Evolutionary conservation across 192 early-diverging fungal species (phyloP).

Genomic region (Chytriomyces confervae): DNA sequence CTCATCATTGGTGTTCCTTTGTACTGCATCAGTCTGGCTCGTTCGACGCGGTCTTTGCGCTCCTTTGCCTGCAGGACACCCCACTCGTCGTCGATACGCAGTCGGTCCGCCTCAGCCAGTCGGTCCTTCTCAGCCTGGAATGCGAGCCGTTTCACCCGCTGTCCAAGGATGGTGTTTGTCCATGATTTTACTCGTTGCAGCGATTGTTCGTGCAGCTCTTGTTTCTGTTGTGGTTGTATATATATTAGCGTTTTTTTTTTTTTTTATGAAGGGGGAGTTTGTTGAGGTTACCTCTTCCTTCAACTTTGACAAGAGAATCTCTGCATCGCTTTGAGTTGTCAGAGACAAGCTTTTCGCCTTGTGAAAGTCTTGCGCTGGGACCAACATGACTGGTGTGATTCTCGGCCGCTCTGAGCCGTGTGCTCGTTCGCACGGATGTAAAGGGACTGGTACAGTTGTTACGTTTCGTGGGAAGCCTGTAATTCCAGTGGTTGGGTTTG

Average conservation of each 20-base stretch:
- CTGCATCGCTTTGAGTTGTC: slow-evolving; percentile 5
- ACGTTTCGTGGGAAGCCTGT: slow-evolving; percentile 22
- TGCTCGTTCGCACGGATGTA: not conserved
- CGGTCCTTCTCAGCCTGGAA: slow-evolving; percentile 41
- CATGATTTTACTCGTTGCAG: slow-evolving; percentile 44
- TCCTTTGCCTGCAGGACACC: slow-evolving; percentile 36
- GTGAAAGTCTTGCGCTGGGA: slow-evolving; percentile 7
- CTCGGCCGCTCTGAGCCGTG: not conserved
- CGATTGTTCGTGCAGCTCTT: slow-evolving; percentile 48
- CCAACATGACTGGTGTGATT: not conserved
- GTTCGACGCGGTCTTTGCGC: slow-evolving; percentile 43
- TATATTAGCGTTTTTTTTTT: not conserved
- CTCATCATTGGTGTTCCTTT: slow-evolving; percentile 42
- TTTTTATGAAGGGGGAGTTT: not conserved
- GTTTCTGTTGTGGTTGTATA: slow-evolving; percentile 25
- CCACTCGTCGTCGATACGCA: slow-evolving; percentile 54
- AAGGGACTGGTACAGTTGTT: slow-evolving; percentile 14
- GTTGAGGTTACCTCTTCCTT: slow-evolving; percentile 21
- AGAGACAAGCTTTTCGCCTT: slow-evolving; percentile 15
- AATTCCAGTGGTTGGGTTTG: not conserved
- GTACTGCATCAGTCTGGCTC: slow-evolving; percentile 51
- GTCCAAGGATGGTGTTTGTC: slow-evolving; percentile 57
- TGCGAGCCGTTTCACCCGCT: slow-evolving; percentile 51
- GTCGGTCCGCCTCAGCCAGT: slow-evolving; percentile 37
- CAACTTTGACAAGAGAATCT: slow-evolving; percentile 8